Evolutionary conservation across 2,329 filamentous ascomycete species (phyloP).

Genomic region (Fusarium sp.): DNA sequence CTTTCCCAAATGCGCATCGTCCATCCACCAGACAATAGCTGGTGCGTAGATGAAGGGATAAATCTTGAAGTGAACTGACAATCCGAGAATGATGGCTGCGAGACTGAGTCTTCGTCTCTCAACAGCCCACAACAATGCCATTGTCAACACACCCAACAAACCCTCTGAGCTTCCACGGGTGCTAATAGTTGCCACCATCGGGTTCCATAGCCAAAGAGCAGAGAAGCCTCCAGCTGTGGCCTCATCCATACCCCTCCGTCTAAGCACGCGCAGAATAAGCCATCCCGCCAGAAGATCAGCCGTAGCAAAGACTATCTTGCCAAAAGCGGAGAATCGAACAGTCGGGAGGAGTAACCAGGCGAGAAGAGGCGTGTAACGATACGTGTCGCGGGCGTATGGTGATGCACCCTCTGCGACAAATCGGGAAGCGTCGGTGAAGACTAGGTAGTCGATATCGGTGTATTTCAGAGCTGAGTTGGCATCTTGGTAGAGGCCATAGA

Average conservation of each 20-base stretch:
- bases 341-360: conserved; percentile 93
- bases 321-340: conserved; percentile 77
- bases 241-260: conserved; percentile 57
- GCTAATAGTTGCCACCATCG: conserved; percentile 97
- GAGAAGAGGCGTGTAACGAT: conserved; percentile 94
- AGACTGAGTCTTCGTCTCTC: conserved; percentile 69
- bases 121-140: conserved; percentile 85
- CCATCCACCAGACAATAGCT: conserved; percentile 84
- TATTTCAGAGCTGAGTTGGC: conserved; percentile 93
- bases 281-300: conserved; percentile 88
- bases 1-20: conserved; percentile 59
- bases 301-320: conserved; percentile 86
- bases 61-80: conserved; percentile 97
- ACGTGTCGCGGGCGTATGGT: conserved; percentile 91
- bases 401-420: conserved; percentile 75
- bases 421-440: conserved; percentile 95
- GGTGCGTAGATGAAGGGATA: conserved; percentile 97
- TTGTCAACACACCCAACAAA: conserved; percentile 84
- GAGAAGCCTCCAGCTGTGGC: conserved; percentile 78
- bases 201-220: conserved; percentile 92
- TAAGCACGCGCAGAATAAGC: conserved; percentile 66
- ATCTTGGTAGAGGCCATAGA: conserved; percentile 95
- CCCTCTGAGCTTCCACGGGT: conserved; percentile 95
- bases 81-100: conserved; percentile 80
- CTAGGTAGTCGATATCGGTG: conserved; percentile 98